Evolutionary conservation across 2,329 filamentous ascomycete species (phyloP).

Genomic region (Herpotrichia juniperi): DNA sequence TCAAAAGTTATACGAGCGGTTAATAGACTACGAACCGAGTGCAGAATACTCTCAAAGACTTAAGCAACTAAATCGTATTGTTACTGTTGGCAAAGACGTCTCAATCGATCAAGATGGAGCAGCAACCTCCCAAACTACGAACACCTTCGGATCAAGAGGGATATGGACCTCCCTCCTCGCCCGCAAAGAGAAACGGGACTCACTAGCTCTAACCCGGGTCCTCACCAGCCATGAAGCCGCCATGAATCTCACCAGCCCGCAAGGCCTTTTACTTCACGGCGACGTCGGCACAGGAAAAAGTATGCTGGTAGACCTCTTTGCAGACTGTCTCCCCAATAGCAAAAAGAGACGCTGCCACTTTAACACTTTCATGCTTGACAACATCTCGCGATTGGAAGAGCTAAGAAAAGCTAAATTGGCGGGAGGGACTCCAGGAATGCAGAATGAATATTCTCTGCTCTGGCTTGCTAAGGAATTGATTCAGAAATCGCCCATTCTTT

Average conservation of each 20-base stretch:
- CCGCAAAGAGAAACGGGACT: slow-evolving; percentile 58
- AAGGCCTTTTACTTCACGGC: slow-evolving; percentile 77
- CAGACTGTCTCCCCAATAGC: slow-evolving; percentile 73
- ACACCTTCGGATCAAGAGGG: slow-evolving; percentile 41
- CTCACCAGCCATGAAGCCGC: slow-evolving; percentile 74
- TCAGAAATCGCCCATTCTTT: slow-evolving; percentile 75
- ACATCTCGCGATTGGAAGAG: slow-evolving; percentile 72
- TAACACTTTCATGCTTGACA: slow-evolving; percentile 85
- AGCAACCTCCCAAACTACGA: slow-evolving; percentile 48
- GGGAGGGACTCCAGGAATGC: slow-evolving; percentile 18
- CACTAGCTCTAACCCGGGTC: slow-evolving; percentile 69
- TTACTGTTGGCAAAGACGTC: slow-evolving; percentile 36
- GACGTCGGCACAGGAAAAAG: slow-evolving; percentile 85
- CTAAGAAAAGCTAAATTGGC: slow-evolving; percentile 55
- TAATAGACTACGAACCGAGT: slow-evolving; percentile 80
- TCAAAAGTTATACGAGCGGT: slow-evolving; percentile 74
- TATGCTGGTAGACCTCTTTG: slow-evolving; percentile 84
- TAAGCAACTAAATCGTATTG: slow-evolving; percentile 60
- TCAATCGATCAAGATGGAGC: slow-evolving; percentile 1
- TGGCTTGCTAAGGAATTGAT: slow-evolving; percentile 79
- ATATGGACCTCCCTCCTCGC: slow-evolving; percentile 64
- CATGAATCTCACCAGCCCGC: slow-evolving; percentile 72
- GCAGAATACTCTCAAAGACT: slow-evolving; percentile 72
- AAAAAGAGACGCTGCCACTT: slow-evolving; percentile 82
- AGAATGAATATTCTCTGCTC: slow-evolving; percentile 71